These are phyloP conservation scores for Casuarina equisetifolia DNA, from an alignment of 306 rosid genomes.

Conservation along the genomic window DNA sequence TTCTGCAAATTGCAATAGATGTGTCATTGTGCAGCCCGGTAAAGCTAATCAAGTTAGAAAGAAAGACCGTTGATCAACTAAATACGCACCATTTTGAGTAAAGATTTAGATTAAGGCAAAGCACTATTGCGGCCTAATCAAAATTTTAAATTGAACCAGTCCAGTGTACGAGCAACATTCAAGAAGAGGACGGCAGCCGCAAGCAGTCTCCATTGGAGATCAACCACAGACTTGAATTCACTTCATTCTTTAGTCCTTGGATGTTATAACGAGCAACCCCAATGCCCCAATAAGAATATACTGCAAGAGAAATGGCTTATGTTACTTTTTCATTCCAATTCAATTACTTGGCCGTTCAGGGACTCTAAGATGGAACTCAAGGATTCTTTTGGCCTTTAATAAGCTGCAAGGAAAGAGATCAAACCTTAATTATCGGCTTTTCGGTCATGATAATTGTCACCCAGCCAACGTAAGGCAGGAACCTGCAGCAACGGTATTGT, in stretches of 20 bases:
- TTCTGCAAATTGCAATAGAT: no score
- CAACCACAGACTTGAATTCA: constrained; percentile 15
- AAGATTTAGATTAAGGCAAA: neutral
- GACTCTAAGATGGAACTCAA: neutral
- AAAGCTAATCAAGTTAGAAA: neutral
- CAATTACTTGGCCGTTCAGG: neutral
- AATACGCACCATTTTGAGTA: neutral
- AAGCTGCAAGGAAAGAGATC: constrained; percentile 4
- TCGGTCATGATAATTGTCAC: constrained; percentile 95
- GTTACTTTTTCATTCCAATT: neutral
- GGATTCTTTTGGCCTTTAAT: neutral
- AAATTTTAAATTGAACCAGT: constrained; percentile 23
- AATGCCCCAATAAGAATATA: constrained; percentile 68
- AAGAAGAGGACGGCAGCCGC: constrained; percentile 19
- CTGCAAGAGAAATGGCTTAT: constrained; percentile 46
- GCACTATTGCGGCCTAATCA: constrained; percentile 26
- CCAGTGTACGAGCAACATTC: constrained; percentile 29
- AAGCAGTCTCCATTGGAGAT: constrained; percentile 5
- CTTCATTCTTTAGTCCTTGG: constrained; percentile 56
- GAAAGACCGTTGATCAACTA: constrained; percentile 9
- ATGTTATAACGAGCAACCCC: constrained; percentile 79
- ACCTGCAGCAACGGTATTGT: constrained; percentile 43
- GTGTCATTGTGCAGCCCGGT: no score
- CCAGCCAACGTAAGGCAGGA: constrained; percentile 95
- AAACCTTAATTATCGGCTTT: constrained; percentile 89